Evolutionary conservation across 306 rosid species (phyloP).

Genomic region (Gynostemma pentaphyllum): DNA sequence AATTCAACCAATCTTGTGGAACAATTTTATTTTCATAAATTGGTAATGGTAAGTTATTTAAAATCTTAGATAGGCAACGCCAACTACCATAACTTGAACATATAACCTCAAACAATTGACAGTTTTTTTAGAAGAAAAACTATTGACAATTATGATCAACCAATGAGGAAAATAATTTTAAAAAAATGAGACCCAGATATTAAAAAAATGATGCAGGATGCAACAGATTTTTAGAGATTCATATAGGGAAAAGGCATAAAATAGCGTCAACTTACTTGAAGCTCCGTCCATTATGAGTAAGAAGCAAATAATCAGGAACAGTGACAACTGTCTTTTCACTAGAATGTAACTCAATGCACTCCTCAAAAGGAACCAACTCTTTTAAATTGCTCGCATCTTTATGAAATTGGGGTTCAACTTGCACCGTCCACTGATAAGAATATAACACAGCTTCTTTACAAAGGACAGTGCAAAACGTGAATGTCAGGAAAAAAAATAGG

Average conservation of each 20-base stretch:
- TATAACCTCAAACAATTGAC: background rate
- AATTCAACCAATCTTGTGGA: too few relatives aligned
- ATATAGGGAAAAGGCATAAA: slow-evolving; percentile 1
- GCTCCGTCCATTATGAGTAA: slow-evolving; percentile 88
- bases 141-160: background rate
- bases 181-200: background rate
- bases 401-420: slow-evolving; percentile 78
- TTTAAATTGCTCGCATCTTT: slow-evolving; percentile 77
- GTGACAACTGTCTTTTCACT: slow-evolving; percentile 59
- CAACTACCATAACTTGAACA: background rate
- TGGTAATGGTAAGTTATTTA: background rate
- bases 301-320: slow-evolving; percentile 71
- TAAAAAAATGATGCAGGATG: background rate
- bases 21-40: too few relatives aligned
- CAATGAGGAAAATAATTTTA: background rate
- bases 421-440: slow-evolving; percentile 76
- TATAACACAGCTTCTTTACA: background rate
- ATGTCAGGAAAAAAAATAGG: too few relatives aligned
- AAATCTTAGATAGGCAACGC: background rate
- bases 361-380: slow-evolving; percentile 92
- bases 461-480: too few relatives aligned
- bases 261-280: slow-evolving; percentile 62
- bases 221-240: background rate
- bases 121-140: too few relatives aligned
- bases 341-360: slow-evolving; percentile 68